phyloP scores from a whole-genome alignment of 192 early-diverging fungal species.

The Coemansia sp. region DNA sequence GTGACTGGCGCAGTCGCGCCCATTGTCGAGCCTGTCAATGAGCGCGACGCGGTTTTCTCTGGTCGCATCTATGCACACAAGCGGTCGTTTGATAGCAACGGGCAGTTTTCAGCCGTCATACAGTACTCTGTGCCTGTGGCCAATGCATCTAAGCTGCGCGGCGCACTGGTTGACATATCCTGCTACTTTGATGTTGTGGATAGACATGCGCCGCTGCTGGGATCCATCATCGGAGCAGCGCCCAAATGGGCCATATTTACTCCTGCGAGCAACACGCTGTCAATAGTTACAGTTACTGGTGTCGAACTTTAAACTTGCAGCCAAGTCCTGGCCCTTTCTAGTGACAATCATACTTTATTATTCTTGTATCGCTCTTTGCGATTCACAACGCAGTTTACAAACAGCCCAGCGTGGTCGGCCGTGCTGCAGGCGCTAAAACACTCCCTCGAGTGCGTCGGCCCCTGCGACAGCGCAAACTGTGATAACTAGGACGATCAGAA shows the following conservation, averaged over 20 bases:
- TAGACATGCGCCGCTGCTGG: constrained; percentile 32
- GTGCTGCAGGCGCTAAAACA: constrained; percentile 23
- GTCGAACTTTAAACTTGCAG: constrained; percentile 30
- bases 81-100: constrained; percentile 16
- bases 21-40: constrained; percentile 14
- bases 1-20: constrained; percentile 7
- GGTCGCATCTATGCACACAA: constrained; percentile 40
- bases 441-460: constrained; percentile 26
- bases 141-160: constrained; percentile 10
- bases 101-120: constrained; percentile 22
- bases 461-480: constrained; percentile 29
- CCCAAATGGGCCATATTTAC: constrained; percentile 35
- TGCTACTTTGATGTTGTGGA: constrained; percentile 46
- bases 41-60: constrained; percentile 31
- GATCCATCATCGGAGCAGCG: constrained; percentile 17
- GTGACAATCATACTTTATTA: too few relatives aligned
- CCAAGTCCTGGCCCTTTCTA: too few relatives aligned
- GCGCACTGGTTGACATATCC: constrained; percentile 27
- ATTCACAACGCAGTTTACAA: too few relatives aligned
- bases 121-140: constrained; percentile 27
- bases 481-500: constrained; percentile 16
- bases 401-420: too few relatives aligned
- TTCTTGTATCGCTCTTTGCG: too few relatives aligned
- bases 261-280: constrained; percentile 34
- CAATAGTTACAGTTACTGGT: constrained; percentile 29